These are phyloP conservation scores for Przewalskia tangutica DNA, from an alignment of 257 asterid species.

Conservation along the genomic window DNA sequence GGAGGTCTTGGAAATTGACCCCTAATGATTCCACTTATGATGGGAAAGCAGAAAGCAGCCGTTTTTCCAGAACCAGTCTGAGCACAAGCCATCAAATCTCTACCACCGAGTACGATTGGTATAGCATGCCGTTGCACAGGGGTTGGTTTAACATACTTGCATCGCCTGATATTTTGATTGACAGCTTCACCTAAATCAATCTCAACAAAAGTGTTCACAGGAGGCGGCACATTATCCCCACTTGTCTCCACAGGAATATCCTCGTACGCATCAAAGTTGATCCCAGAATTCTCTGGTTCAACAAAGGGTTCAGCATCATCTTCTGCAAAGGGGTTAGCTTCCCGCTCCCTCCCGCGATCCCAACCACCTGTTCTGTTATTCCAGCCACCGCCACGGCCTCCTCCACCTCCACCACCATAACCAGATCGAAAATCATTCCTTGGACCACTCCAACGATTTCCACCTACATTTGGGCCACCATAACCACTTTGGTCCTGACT, in stretches of 20 bases:
- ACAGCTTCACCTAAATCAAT: conserved; percentile 42
- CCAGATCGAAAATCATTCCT: conserved; percentile 26
- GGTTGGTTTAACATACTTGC: conserved; percentile 47
- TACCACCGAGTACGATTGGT: conserved; percentile 31
- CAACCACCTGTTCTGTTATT: conserved; percentile 46
- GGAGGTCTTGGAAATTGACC: conserved; percentile 23
- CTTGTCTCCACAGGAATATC: conserved; percentile 51
- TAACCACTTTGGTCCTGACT: conserved; percentile 34
- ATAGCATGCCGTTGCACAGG: conserved; percentile 40
- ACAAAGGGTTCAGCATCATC: conserved; percentile 24
- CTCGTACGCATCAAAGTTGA: conserved; percentile 43
- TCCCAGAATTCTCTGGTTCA: conserved; percentile 35
- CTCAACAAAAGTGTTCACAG: conserved; percentile 40
- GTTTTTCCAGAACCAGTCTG: conserved; percentile 55
- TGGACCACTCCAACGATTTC: conserved; percentile 31
- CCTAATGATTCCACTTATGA: conserved; percentile 40
- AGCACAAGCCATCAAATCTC: conserved; percentile 51
- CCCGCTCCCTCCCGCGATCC: conserved; percentile 62
- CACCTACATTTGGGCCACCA: conserved; percentile 31
- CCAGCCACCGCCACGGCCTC: conserved; percentile 41
- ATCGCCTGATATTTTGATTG: conserved; percentile 37
- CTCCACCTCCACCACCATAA: conserved; percentile 17
- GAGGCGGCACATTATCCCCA: conserved; percentile 40
- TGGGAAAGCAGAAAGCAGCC: conserved; percentile 47
- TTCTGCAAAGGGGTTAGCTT: conserved; percentile 41